These are phyloP conservation scores for Echinochloa phyllopogon DNA, from an alignment of 176 grass and related monocot species.

Conservation along the genomic window DNA sequence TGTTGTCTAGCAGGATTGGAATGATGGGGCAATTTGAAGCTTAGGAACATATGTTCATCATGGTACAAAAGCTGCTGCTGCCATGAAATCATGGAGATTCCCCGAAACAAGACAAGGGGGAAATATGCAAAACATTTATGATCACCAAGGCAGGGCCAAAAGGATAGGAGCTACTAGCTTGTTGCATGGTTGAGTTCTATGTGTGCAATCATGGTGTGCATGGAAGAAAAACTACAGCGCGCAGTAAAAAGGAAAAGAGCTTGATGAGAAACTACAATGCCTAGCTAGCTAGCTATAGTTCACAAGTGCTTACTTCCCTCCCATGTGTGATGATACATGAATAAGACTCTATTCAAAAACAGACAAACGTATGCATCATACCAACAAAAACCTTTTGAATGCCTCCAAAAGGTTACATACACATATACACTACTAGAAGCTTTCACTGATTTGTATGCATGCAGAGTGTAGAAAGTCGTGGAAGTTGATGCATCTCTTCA, in stretches of 20 bases:
- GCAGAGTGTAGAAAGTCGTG: not conserved
- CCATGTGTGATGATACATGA: not conserved
- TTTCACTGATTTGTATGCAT: conserved; percentile 29
- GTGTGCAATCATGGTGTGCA: conserved; percentile 43
- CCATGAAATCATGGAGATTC: conserved; percentile 59
- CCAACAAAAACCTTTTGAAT: conserved; percentile 26
- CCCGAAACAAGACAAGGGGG: conserved; percentile 43
- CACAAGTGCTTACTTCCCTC: not conserved
- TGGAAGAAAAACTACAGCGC: not conserved
- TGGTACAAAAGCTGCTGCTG: conserved; percentile 35
- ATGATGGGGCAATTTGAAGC: conserved; percentile 45
- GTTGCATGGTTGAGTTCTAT: not conserved
- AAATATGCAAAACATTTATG: conserved; percentile 37
- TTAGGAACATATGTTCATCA: conserved; percentile 2
- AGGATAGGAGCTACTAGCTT: not conserved
- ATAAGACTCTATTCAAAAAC: not conserved
- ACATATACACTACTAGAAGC: not conserved
- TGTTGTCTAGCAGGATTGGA: not conserved
- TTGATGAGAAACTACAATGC: not conserved
- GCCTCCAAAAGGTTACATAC: not conserved
- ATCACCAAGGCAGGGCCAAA: conserved; percentile 35
- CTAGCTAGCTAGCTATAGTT: not conserved
- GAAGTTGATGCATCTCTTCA: not conserved
- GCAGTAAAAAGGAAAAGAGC: not conserved
- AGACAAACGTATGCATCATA: not conserved